Evolutionary conservation across 345 rosid species (phyloP).

Genomic region (Gossypium sturtianum): DNA sequence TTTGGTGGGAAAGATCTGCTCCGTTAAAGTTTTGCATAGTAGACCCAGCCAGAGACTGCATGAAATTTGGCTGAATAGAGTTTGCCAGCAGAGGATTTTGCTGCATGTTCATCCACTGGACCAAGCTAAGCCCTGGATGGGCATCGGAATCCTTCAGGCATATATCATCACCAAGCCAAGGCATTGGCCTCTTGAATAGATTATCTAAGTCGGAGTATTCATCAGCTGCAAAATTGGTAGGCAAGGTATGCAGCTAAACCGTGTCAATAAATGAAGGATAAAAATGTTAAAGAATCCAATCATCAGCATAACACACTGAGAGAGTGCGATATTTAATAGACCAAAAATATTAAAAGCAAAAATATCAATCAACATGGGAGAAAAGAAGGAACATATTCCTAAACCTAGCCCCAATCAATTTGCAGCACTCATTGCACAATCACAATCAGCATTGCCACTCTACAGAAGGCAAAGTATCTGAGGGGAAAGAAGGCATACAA

Average conservation of each 20-base stretch:
- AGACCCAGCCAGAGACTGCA: slow-evolving; percentile 15
- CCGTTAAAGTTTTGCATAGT: slow-evolving; percentile 11
- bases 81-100: slow-evolving; percentile 50
- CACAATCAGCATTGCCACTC: background rate
- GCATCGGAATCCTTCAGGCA: slow-evolving; percentile 65
- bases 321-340: background rate
- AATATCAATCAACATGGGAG: slow-evolving; percentile 10
- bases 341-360: slow-evolving; percentile 12
- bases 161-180: slow-evolving; percentile 78
- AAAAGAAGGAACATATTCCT: slow-evolving; percentile 9
- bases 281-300: slow-evolving; percentile 13
- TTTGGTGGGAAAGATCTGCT: slow-evolving; percentile 32
- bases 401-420: slow-evolving; percentile 4
- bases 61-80: slow-evolving; percentile 45
- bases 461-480: background rate
- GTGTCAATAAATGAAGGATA: background rate
- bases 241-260: slow-evolving; percentile 1
- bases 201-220: slow-evolving; percentile 65
- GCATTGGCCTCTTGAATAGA: slow-evolving; percentile 78
- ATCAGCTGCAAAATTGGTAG: slow-evolving; percentile 45
- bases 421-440: background rate
- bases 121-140: slow-evolving; percentile 69
- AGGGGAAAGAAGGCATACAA: slow-evolving; percentile 3
- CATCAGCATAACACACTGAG: slow-evolving; percentile 12
- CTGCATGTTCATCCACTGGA: slow-evolving; percentile 93